These are phyloP conservation scores for Nicotiana attenuata DNA, from an alignment of 257 asterid species.

Conservation along the genomic window DNA sequence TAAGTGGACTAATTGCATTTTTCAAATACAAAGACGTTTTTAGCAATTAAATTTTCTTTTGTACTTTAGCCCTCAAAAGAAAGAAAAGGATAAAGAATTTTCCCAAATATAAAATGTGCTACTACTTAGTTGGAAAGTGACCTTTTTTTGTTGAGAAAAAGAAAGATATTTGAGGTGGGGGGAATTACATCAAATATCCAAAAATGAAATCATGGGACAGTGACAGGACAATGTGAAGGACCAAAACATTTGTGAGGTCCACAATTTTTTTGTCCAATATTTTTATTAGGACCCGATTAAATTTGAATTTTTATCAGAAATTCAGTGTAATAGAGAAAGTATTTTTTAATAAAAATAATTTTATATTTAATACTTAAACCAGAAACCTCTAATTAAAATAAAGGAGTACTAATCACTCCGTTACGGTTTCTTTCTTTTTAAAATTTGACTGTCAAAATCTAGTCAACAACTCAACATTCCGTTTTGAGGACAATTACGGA, in stretches of 20 bases:
- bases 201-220: slow-evolving; percentile 19
- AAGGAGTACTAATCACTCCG: rapidly evolving
- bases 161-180: slow-evolving; percentile 1
- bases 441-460: neutral
- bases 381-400: too few species aligned
- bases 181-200: slow-evolving; percentile 11
- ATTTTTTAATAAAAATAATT: too few species aligned
- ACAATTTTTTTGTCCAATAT: neutral
- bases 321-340: rapidly evolving
- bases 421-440: neutral
- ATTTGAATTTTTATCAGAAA: too few species aligned
- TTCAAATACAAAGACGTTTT: neutral
- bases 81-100: neutral
- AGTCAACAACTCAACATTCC: slow-evolving; percentile 30
- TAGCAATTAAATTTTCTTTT: neutral
- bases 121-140: slow-evolving; percentile 22
- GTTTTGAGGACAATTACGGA: slow-evolving; percentile 13
- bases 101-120: neutral
- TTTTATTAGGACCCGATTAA: too few species aligned
- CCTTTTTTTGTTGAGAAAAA: neutral
- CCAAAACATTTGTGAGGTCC: slow-evolving; percentile 16
- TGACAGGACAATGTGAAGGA: slow-evolving; percentile 18
- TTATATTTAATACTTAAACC: too few species aligned
- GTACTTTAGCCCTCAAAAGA: neutral
- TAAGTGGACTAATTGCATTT: neutral